Base-by-base conservation (phyloP, 2,329 filamentous ascomycete genomes). In the Fusarium lyarnte region DNA sequence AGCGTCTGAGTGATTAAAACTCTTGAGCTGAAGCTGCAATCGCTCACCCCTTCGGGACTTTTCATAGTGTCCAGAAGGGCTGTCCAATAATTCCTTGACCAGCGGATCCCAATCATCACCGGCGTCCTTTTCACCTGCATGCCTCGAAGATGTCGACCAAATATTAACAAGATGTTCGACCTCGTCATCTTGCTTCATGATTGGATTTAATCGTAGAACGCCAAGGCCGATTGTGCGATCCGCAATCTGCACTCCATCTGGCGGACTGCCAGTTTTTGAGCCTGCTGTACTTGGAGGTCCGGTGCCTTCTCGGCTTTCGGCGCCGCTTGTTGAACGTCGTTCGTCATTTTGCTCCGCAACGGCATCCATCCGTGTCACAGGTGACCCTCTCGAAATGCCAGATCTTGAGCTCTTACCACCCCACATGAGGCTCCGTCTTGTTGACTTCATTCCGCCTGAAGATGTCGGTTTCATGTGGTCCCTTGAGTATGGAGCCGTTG, bases 1-100 rank as follows among this genome's bases (percentile, higher is more conserved):
- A 2, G 94, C 90, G 76, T 98, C 94, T 3, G 89, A 86, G 75
- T 92, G 88, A 39, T 90, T 88, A 80, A 98, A 98, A 3, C 93
- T 88, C 74, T 92, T 92, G 19, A 98, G 84, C 67, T 93, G 92
- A 3, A 98, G 85, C 73, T 95, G 93, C 10, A 98, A 83, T 33
- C 93, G 89, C 77, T 95, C 94, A 29, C 94, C 90, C 60, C 89
- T 88, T 60, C 87, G 85, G 27, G 92, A 94, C 77, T 91, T 92
- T 76, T 92, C 91, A 79, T 93, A 97, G 41, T 90, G 88, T 11
- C 92, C 92, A n/a, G 87, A 91, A 38, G 89, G 86, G 78, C 91
- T 95, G 21, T 91, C 89, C 75, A 94, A 85, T n/a, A 97, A 82
- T 52, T 93, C 91, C 39, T 88, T 87, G 61, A 97, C 87, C 52